Percentiles rank a stretch among this genome's conserved stretches.
Conservation (phyloP, 176 grass and related monocot species). For the Oryza nivara region DNA sequence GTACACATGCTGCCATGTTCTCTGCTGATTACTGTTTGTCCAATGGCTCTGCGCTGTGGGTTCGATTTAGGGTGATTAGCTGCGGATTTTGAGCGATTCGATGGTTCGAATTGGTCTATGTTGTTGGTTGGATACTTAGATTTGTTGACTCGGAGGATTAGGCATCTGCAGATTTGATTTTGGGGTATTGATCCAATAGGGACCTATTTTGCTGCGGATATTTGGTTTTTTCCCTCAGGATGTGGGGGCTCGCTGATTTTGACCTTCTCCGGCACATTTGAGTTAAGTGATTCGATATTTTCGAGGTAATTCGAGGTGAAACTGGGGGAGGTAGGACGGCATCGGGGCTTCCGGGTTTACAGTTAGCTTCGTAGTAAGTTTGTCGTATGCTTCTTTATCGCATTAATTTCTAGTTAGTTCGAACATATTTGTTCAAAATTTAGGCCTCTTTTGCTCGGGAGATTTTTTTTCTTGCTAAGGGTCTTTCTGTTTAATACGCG, state of each 20-base stretch:
- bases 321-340: not conserved
- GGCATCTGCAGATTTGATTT: not conserved
- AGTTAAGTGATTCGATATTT: not conserved
- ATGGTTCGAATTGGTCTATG: not conserved
- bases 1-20: not conserved
- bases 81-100: slow-evolving; percentile 13
- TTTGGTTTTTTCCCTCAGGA: not conserved
- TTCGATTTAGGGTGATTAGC: slow-evolving; percentile 36
- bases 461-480: not conserved
- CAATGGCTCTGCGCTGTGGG: not conserved
- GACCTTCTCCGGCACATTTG: not conserved
- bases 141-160: not conserved
- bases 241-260: not conserved
- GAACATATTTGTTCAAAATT: not conserved
- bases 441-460: not conserved
- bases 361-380: not conserved
- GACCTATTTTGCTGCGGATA: not conserved
- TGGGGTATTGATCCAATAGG: not conserved
- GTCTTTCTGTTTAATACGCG: not conserved
- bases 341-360: not conserved
- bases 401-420: not conserved
- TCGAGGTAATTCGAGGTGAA: slow-evolving; percentile 22
- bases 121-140: not conserved
- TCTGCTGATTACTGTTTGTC: slow-evolving; percentile 3
- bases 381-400: not conserved